Evolutionary conservation across 768 basidiomycete species (phyloP).

Genomic region (Russula olivacea): DNA sequence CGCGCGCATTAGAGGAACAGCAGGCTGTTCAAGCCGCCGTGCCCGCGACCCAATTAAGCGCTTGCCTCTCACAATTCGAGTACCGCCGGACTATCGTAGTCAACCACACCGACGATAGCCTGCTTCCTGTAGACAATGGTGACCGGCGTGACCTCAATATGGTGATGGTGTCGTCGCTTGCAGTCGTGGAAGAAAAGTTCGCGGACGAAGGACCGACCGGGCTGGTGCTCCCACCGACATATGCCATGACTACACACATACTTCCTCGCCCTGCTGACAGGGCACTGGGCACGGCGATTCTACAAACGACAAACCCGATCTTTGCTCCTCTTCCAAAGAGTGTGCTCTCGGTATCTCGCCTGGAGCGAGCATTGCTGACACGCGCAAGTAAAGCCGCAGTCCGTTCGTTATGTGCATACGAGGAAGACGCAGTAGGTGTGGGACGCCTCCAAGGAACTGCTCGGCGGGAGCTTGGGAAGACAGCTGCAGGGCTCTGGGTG

Average conservation of each 20-base stretch:
- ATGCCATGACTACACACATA: conserved; percentile 70
- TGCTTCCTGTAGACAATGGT: conserved; percentile 45
- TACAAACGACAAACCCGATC: conserved; percentile 73
- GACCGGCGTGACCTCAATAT: conserved; percentile 69
- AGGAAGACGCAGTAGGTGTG: conserved; percentile 30
- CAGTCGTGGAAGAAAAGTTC: neutral
- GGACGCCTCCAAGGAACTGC: conserved; percentile 52
- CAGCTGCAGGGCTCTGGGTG: conserved; percentile 55
- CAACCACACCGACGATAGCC: conserved; percentile 58
- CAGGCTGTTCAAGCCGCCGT: conserved; percentile 15
- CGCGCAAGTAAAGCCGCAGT: conserved; percentile 47
- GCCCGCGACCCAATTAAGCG: conserved; percentile 38
- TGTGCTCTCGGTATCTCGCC: conserved; percentile 50
- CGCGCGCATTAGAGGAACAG: conserved; percentile 34
- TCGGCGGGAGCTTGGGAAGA: conserved; percentile 26
- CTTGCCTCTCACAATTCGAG: conserved; percentile 46
- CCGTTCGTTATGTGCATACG: conserved; percentile 35
- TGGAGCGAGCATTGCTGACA: conserved; percentile 61
- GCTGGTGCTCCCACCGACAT: conserved; percentile 39
- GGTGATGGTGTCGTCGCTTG: conserved; percentile 29
- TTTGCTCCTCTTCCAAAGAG: conserved; percentile 42
- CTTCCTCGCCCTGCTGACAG: conserved; percentile 37
- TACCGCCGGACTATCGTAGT: conserved; percentile 56
- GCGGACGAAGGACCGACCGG: neutral
- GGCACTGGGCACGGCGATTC: conserved; percentile 37